Percentiles rank a stretch among this genome's conserved stretches.
phyloP scores from a whole-genome alignment of 192 early-diverging fungal species.

The Ramicandelaber brevisporus region DNA sequence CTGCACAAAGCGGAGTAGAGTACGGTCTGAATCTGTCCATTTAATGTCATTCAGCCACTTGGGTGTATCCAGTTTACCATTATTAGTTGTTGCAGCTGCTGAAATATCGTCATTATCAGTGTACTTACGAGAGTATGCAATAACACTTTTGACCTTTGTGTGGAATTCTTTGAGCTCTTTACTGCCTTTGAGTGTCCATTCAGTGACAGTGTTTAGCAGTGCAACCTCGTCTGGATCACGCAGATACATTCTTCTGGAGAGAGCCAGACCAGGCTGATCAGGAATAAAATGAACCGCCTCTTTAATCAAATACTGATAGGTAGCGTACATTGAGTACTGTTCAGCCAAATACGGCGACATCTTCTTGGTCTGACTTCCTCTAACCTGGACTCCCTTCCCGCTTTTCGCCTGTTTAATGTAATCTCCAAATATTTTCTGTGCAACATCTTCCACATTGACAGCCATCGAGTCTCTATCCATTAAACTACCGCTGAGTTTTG shows the following conservation, averaged over 20 bases:
- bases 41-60: constrained; percentile 1
- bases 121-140: constrained; percentile 6
- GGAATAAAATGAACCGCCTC: constrained; percentile 23
- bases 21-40: constrained; percentile 18
- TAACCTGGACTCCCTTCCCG: constrained; percentile 4
- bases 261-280: constrained; percentile 15
- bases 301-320: constrained; percentile 24
- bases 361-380: constrained; percentile 11
- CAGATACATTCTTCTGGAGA: constrained; percentile 20
- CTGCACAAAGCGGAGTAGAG: constrained; percentile 25
- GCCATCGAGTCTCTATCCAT: no score
- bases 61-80: constrained; percentile 2
- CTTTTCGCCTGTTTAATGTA: constrained; percentile 4
- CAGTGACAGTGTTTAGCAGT: constrained; percentile 11
- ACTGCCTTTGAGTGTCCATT: constrained; percentile 21
- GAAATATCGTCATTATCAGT: constrained; percentile 4
- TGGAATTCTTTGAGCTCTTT: constrained; percentile 19
- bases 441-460: no score
- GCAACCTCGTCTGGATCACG: constrained; percentile 16
- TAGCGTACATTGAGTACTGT: constrained; percentile 16
- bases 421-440: constrained; percentile 10
- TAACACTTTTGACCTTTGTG: constrained; percentile 14
- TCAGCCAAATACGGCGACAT: constrained; percentile 4
- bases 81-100: constrained; percentile 1
- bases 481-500: no score